Evolutionary conservation across 225 moss, liverwort and hornwort species (phyloP).

Genomic region (Physcomitrium patens): DNA sequence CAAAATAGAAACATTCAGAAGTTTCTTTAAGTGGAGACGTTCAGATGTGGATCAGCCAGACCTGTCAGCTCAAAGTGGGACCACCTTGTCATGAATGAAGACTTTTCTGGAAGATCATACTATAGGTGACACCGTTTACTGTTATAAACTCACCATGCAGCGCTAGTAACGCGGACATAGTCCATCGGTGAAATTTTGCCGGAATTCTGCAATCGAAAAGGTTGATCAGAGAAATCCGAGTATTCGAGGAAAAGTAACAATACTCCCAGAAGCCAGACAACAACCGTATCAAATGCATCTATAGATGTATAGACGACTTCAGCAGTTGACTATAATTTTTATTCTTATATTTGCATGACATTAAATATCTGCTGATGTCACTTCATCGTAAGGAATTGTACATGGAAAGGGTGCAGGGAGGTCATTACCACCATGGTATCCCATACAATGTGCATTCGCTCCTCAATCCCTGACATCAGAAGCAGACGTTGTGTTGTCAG

Average conservation of each 20-base stretch:
- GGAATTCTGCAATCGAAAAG: constrained; percentile 68
- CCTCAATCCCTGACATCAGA: constrained; percentile 79
- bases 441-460: constrained; percentile 99
- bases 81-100: background rate
- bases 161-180: constrained; percentile 90
- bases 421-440: constrained; percentile 93
- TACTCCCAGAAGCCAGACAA: background rate
- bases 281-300: constrained; percentile 3
- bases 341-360: background rate
- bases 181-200: constrained; percentile 80
- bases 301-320: background rate
- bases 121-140: background rate
- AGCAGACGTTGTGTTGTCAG: constrained; percentile 16
- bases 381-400: background rate
- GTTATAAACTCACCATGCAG: constrained; percentile 74
- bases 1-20: background rate
- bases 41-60: background rate
- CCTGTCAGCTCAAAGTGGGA: background rate
- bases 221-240: constrained; percentile 20
- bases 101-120: background rate
- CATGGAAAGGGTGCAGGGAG: constrained; percentile 21
- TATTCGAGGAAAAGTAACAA: background rate
- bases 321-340: constrained; percentile 1
- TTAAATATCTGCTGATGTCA: background rate
- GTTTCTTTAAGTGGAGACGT: background rate